Evolutionary conservation across 495 filamentous ascomycete species (phyloP), one percentile per base, ranked within the genome.

Genomic region (Hypoxylon cercidicola): DNA sequence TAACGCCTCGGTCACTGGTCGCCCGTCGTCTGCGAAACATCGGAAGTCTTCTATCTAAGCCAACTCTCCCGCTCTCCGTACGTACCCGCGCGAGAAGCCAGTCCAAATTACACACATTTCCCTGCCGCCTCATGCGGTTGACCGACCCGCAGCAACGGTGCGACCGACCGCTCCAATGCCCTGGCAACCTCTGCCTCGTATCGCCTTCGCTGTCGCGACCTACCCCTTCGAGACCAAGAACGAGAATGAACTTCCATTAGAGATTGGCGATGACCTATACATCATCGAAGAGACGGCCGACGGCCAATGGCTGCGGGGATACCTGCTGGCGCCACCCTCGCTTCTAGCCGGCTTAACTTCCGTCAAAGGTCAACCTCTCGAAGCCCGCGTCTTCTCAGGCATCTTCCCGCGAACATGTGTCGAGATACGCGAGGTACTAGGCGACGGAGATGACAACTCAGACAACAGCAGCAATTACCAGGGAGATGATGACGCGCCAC

Each of bases 211-310:
- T 62, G 90, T 99, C 74, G 94, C 93, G 74, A 91, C 88, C 62
- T 94, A 93, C 74, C 95, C 95, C 28, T 99, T 98, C 78, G 84
- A 88, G 58, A 90, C 95, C 46, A 88, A 90, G 30, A 89, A 87
- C 57, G 88, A 93, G 25, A 91, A 91, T 68, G 95, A 99, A 76
- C 87, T 99, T n/a, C 94, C 95, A 12, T 86, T 99, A 70, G 93
- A 99, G 77, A 88, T 99, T 23, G 95, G 95, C 72, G 95, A 99
- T 83, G 95, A 98, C 76, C 82, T 99, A 51, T 99, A 99, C 77
- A 96, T 99, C 55, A 97, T 99, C 72, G 95, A 99, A 79, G 92
- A 97, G 76, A 93, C 93, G 3, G 77, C 75, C 19, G 85, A 96
- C 77, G 90, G 89, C 63, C 84, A 92, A 70, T 99, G 96, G 96